Evolutionary conservation across 768 basidiomycete genomes (phyloP).

Genomic region (Piloderma croceum): DNA sequence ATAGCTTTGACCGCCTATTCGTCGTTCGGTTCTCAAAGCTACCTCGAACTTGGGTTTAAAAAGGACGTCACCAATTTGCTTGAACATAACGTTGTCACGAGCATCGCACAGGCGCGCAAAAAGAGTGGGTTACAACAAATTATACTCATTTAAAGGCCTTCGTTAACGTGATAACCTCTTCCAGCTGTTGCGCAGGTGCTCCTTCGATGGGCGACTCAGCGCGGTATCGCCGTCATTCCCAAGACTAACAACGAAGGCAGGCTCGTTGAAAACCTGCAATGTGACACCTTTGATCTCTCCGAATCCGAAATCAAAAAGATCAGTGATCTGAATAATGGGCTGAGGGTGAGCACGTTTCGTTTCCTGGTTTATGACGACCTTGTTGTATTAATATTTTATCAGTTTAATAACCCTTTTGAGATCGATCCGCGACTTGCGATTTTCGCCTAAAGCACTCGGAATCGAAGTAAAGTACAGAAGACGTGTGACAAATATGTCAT

Average conservation of each 20-base stretch:
- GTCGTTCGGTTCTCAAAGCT: constrained; percentile 49
- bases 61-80: constrained; percentile 50
- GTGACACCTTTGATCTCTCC: constrained; percentile 44
- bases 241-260: constrained; percentile 47
- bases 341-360: constrained; percentile 44
- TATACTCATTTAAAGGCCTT: neutral
- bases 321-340: constrained; percentile 52
- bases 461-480: too few species aligned
- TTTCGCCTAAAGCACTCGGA: constrained; percentile 69
- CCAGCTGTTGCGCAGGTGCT: constrained; percentile 52
- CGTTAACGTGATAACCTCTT: neutral
- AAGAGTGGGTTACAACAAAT: constrained; percentile 57
- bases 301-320: constrained; percentile 55
- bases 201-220: constrained; percentile 76
- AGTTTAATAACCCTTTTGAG: constrained; percentile 69
- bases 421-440: constrained; percentile 63
- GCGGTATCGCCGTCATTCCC: constrained; percentile 68
- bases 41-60: constrained; percentile 62
- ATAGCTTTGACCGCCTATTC: constrained; percentile 54
- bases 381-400: constrained; percentile 6
- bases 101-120: constrained; percentile 42
- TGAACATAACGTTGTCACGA: constrained; percentile 37
- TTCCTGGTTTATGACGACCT: neutral
- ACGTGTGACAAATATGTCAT: too few species aligned
- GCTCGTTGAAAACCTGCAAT: constrained; percentile 41